phyloP scores from a whole-genome alignment of 164 flowering plant genomes.

The Magnolia sinica region DNA sequence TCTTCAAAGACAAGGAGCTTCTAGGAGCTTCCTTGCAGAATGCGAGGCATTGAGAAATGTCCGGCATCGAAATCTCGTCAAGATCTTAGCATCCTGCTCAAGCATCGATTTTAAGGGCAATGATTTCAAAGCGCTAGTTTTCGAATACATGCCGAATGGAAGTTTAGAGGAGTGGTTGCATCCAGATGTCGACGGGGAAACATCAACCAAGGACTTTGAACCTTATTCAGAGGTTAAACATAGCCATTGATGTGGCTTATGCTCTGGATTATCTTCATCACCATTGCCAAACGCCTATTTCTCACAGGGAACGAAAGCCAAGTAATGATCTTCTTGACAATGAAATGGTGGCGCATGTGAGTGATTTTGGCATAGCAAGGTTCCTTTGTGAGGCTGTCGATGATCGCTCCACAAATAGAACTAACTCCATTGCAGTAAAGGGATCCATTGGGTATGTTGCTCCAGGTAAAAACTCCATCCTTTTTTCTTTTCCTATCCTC shows the following conservation, averaged over 20 bases:
- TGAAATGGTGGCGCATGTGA: no score
- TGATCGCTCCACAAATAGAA: neutral
- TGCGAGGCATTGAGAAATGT: slow-evolving; percentile 8
- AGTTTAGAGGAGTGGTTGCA: slow-evolving; percentile 19
- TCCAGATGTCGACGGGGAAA: neutral
- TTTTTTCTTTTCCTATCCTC: neutral
- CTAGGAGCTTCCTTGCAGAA: no score
- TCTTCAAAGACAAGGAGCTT: no score
- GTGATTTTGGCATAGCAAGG: slow-evolving; percentile 17
- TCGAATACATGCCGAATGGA: slow-evolving; percentile 18
- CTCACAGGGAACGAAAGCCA: no score
- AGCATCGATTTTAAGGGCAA: slow-evolving; percentile 15
- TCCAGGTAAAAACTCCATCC: slow-evolving; percentile 14
- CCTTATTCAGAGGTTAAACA: slow-evolving; percentile 25
- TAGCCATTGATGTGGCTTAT: no score
- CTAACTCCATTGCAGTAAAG: slow-evolving; percentile 4
- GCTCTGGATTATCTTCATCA: no score
- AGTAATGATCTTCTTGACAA: no score
- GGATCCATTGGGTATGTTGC: slow-evolving; percentile 18
- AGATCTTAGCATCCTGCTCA: slow-evolving; percentile 13
- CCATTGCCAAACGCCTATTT: no score
- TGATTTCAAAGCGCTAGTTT: slow-evolving; percentile 18
- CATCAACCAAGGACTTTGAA: slow-evolving; percentile 7
- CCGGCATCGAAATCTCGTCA: slow-evolving; percentile 12
- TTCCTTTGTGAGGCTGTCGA: neutral